Percentiles rank a stretch among this genome's conserved stretches.
These are phyloP conservation scores for Spergularia azorica DNA, from an alignment of 179 eudicot species.

Conservation along the genomic window DNA sequence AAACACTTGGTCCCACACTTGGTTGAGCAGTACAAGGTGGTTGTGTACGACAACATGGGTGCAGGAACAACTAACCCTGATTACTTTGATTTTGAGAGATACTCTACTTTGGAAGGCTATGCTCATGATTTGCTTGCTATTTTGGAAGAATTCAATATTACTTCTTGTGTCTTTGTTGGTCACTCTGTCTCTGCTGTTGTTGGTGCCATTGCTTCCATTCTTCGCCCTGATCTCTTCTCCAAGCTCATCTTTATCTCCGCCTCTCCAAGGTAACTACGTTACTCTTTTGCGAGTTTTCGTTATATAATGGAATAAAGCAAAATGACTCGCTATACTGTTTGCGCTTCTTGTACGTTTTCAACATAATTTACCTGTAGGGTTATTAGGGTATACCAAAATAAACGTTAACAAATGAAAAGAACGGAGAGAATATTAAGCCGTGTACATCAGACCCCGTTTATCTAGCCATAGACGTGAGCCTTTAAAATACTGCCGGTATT, in stretches of 20 bases:
- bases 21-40: slow-evolving; percentile 57
- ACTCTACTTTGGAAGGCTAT: slow-evolving; percentile 66
- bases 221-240: slow-evolving; percentile 69
- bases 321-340: too few species aligned
- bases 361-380: too few species aligned
- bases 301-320: too few species aligned
- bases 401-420: too few species aligned
- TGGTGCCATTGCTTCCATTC: slow-evolving; percentile 64
- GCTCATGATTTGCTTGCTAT: slow-evolving; percentile 66
- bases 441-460: too few species aligned
- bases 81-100: slow-evolving; percentile 80
- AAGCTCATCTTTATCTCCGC: slow-evolving; percentile 55
- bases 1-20: slow-evolving; percentile 79
- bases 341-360: too few species aligned
- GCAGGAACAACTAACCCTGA: slow-evolving; percentile 94
- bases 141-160: slow-evolving; percentile 49
- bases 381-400: too few species aligned
- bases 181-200: slow-evolving; percentile 73
- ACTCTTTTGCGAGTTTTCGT: too few species aligned
- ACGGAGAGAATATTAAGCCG: too few species aligned
- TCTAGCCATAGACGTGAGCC: too few species aligned
- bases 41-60: slow-evolving; percentile 89
- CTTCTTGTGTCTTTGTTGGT: slow-evolving; percentile 62
- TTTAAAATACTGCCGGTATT: too few species aligned
- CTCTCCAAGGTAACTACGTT: slow-evolving; percentile 59